These are phyloP conservation scores for Talaromyces sp. DNA, from an alignment of 2,329 filamentous ascomycete genomes.

Conservation along the genomic window DNA sequence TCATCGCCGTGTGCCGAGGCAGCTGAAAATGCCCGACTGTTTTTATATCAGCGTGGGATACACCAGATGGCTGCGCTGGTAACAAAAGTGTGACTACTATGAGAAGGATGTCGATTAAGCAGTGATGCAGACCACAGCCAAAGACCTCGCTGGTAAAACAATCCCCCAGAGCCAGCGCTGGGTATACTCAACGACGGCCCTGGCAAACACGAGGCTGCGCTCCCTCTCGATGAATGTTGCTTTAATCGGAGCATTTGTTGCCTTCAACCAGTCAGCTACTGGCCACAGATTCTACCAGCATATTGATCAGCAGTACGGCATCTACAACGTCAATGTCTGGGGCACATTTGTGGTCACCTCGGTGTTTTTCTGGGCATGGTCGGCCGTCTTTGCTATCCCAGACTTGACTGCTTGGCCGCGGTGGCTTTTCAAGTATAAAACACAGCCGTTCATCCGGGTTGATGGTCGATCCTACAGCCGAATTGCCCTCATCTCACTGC, in stretches of 20 bases:
- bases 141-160: conserved; percentile 5
- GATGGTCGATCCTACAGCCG: background rate
- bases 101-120: background rate
- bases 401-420: background rate
- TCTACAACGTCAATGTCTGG: background rate
- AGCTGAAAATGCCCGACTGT: background rate
- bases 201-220: background rate
- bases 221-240: background rate
- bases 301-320: background rate
- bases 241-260: background rate
- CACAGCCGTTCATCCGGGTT: background rate
- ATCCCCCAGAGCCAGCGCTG: conserved; percentile 11
- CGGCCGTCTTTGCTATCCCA: background rate
- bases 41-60: background rate
- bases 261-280: background rate
- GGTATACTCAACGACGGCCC: conserved; percentile 4
- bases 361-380: background rate
- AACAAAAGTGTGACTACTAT: background rate
- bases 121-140: background rate
- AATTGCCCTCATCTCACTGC: conserved; percentile 6
- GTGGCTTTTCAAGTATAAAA: background rate
- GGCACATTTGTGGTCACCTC: background rate
- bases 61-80: background rate
- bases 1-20: background rate
- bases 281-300: background rate